Conservation (phyloP, 139 green algal genomes). For the Desmodesmus armatus region DNA sequence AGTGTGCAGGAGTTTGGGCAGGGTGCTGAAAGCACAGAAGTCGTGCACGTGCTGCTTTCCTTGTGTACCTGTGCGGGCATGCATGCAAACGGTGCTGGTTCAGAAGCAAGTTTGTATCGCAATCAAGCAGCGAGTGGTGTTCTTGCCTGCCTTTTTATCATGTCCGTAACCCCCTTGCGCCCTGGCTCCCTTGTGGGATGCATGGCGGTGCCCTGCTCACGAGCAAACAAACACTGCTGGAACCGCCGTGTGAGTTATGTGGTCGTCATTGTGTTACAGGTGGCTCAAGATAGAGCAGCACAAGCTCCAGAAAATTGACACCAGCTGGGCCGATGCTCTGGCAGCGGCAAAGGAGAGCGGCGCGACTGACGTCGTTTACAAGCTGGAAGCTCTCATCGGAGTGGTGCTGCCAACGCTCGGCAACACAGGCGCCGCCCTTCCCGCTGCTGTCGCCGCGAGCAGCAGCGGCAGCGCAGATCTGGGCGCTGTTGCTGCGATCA, state of each 20-base stretch:
- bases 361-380: background rate
- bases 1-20: background rate
- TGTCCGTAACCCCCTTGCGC: no score
- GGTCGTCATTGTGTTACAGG: no score
- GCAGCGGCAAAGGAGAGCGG: constrained; percentile 13
- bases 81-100: background rate
- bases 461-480: constrained; percentile 8
- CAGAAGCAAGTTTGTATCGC: background rate
- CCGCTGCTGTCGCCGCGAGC: background rate
- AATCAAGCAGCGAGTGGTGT: background rate
- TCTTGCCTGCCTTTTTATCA: no score
- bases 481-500: background rate
- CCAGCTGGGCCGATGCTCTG: background rate
- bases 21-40: no score
- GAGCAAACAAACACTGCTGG: no score
- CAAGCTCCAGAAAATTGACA: constrained; percentile 21
- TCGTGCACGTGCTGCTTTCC: no score
- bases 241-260: no score
- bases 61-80: background rate
- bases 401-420: background rate
- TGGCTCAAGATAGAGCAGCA: constrained; percentile 32
- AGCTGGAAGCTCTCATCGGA: constrained; percentile 12
- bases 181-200: no score
- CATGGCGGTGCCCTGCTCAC: no score
- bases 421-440: background rate